Evolutionary conservation across 2,329 filamentous ascomycete genomes (phyloP), one percentile per base, ranked within the genome.

Genomic region (Colletotrichum theobromicola): DNA sequence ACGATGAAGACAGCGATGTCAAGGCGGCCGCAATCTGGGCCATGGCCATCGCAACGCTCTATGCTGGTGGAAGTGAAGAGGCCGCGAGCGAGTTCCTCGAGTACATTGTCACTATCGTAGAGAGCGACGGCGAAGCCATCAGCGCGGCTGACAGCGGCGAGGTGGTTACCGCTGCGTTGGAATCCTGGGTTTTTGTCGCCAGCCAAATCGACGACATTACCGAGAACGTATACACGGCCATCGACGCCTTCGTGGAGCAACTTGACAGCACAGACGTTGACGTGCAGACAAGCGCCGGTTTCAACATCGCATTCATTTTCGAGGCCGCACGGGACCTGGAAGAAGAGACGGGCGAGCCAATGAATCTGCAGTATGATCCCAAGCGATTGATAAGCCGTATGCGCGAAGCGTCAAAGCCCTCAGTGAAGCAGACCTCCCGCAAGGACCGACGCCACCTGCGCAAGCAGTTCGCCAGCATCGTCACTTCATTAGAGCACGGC

Each of bases 231-330:
- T 92, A 95, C 76, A 85, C 91, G 32, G 93, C 94, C 18, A 90
- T 97, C 79, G 94, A 97, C 67, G 92, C 93, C 3, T 95, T 98
- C 78, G 92, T 94, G 55, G 95, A 98, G 62, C 95, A 98, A 83
- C 92, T 98, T 21, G 92, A 96, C 74, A 95, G 94, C 81, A 88
- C 88, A 35, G 92, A 95, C 73, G 86, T 92, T 1, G 87, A 90
- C 10, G 94, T 98, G 1, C 94, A 97, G 79, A 91, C 95, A 60
- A 91, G 93, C 5, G 93, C 95, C 0, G 95, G 93, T 5, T 91
- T 93, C 80, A 94, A 94, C 81, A 95, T 98, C 74, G 95, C 95
- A 1, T 87, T 97, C 12, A 87, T 98, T 13, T 96, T 94, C 79
- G 95, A 98, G 82, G 93, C 94, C 76, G 87, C 87, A 4, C 86